Evolutionary conservation across 2,329 filamentous ascomycete species (phyloP), one percentile per base, ranked within the genome.

Genomic region (Penicillium sp.): DNA sequence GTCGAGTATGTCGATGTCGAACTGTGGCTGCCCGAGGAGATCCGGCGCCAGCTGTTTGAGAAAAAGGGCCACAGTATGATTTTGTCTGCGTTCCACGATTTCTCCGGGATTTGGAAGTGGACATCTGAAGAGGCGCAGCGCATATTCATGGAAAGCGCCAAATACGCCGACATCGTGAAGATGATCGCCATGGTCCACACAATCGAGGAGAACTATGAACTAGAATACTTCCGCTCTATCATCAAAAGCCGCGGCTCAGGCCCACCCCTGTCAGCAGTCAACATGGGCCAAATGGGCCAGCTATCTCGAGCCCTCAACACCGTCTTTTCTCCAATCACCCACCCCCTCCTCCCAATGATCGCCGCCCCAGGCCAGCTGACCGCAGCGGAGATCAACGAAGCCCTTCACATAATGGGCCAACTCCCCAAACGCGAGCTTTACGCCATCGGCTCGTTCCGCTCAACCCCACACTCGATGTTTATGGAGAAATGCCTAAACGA

Each of bases 31-130:
- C 90, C 90, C 1, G 89, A 92, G 69, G 78, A 84, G 7, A 89
- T 95, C 54, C 81, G 90, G 60, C 80, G 80, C 60, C 81, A 79
- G 57, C 75, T 95, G 10, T 88, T 85, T 51, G 83, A 88, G 63
- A 81, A 84, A 52, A 87, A 88, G 62, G 90, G 90, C 2, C 89
- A 86, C 73, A 93, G 88, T 67, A 88, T 87, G 62, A 91, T 96
- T 73, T 92, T 95, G 78, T 93, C 90, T n/a, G 90, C 91, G 13
- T 94, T 93, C 67, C 91, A 95, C 71, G 90, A 94, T 76, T 93
- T 93, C 68, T 92, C 89, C 0, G 89, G 90, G 2, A 87, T 80
- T 1, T 93, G 93, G 80, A 89, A 87, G 66, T 95, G 90, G 90
- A 88, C 88, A 1, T 90, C 89, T 0, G 75, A 82, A 7, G 82